Evolutionary conservation across 176 grass and related monocot species (phyloP), one percentile per base, ranked within the genome.

Genomic region (Bothriochloa decipiens): DNA sequence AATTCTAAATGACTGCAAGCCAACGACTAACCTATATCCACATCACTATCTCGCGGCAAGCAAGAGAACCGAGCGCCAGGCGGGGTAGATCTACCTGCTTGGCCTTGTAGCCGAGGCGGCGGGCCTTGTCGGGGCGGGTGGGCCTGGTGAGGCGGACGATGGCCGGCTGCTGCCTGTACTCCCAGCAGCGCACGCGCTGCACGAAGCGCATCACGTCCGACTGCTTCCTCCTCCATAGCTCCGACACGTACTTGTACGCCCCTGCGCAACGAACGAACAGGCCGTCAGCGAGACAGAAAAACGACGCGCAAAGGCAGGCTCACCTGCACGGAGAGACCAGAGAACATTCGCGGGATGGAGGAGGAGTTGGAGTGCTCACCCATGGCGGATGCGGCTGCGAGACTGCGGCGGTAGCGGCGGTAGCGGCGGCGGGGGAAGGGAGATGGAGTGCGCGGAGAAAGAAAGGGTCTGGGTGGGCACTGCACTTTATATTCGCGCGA

Each of bases 191-290:
- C 41, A 93, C 91, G 73, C 88, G 88, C 85, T 93, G 91, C 74
- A 93, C 85, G 82, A 93, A 93, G 35, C 91, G 80, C 91, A 93
- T 93, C 85, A 90, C 88, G 29, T 93, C 91, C 62, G 91, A 93
- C 84, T 93, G 91, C 88, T 93, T 93, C 91, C 75, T 91, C 94
- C 94, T 86, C 94, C 94, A 96, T 89, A 96, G 83, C 84, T 96
- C 94, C 83, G 86, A 87, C 18, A 96, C 86, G 77, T 91, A 96
- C 86, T 79, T 93, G 91, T 96, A 96, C 84, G 94, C 94, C 55
- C 91, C 94, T 96, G 90, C 39, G 58, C 60, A 42, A 37, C 12
- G 15, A 42, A 37, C 12, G 20, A 42, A 47, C 50, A 40, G 0
- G 1, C 11, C 22, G 0, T 77, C 53, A 75, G 73, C 53, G 13